Base-by-base conservation (phyloP, 495 filamentous ascomycete genomes). In the Aspergillus asperescens region DNA sequence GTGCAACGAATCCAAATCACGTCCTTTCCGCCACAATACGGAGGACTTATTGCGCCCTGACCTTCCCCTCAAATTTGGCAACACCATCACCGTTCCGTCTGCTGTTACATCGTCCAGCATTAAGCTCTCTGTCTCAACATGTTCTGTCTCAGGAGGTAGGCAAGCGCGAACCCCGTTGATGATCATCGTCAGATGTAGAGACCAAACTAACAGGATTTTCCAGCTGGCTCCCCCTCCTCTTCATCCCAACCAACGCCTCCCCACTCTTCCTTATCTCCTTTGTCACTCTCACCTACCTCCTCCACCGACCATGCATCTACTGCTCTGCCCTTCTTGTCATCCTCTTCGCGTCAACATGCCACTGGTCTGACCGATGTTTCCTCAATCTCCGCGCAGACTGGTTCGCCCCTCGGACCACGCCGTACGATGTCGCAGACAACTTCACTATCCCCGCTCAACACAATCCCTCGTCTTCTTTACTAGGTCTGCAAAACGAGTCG, bases 351-450 rank as follows among this genome's bases (percentile, higher is more conserved):
- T 91, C 88, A 13, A 91, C 88, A 23, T 95, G 89, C 71, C 84
- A 91, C 78, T 95, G 89, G 89, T 87, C 85, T 53, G 88, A 93
- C 62, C 83, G 83, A 22, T 95, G 89, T 68, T 89, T 92, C 73
- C 88, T 95, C 62, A 88, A 93, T 67, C 79, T 90, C 37, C 83
- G 77, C 46, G 73, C 84, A 57, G 88, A 91, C 71, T 93, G 87
- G 87, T 92, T 92, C 67, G 77, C 87, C 40, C 83, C 89, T 13
- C 79, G 82, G 24, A 76, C 73, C 39, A 63, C 69, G 45, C 63
- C 58, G 4, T 52, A 68, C 55, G 19, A 50, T 54, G 10, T 55
- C 23, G 31, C 57, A 46, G 48, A n/a, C 35, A 41, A 42, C 48
- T 6, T 25, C 32, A n/a, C 29, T 41, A 5, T 41, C 34, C 48